Conservation (phyloP, 2,329 filamentous ascomycete genomes). For the Alternaria arborescens region DNA sequence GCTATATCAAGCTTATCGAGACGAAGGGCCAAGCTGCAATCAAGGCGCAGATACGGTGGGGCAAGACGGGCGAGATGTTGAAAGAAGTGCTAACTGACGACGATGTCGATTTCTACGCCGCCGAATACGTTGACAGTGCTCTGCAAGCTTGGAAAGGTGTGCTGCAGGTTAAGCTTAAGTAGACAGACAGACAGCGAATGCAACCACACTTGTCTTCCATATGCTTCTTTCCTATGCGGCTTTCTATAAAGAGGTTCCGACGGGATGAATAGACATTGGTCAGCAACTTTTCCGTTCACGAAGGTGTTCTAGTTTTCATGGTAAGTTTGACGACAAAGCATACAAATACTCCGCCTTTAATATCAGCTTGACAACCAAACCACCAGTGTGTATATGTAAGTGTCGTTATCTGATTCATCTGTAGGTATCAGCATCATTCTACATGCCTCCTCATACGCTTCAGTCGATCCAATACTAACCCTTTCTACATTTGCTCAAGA, state of each 20-base stretch:
- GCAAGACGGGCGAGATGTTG: slow-evolving; percentile 35
- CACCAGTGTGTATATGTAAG: background rate
- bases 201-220: background rate
- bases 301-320: background rate
- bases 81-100: slow-evolving; percentile 30
- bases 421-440: background rate
- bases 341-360: background rate
- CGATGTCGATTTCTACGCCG: slow-evolving; percentile 36
- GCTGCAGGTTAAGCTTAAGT: slow-evolving; percentile 46
- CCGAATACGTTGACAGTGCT: slow-evolving; percentile 44
- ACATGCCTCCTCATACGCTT: background rate
- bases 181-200: slow-evolving; percentile 12
- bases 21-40: slow-evolving; percentile 29
- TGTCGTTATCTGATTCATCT: background rate
- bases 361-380: background rate
- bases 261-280: no score
- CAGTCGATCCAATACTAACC: background rate
- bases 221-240: background rate
- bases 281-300: background rate
- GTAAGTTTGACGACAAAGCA: background rate
- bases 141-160: slow-evolving; percentile 43
- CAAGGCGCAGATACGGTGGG: slow-evolving; percentile 33
- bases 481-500: background rate
- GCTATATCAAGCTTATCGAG: slow-evolving; percentile 33
- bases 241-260: background rate